Percentiles rank a stretch among this genome's conserved stretches.
phyloP scores from a whole-genome alignment of 371 early-diverging fungal genomes.

The Lichtheimia ornata region DNA sequence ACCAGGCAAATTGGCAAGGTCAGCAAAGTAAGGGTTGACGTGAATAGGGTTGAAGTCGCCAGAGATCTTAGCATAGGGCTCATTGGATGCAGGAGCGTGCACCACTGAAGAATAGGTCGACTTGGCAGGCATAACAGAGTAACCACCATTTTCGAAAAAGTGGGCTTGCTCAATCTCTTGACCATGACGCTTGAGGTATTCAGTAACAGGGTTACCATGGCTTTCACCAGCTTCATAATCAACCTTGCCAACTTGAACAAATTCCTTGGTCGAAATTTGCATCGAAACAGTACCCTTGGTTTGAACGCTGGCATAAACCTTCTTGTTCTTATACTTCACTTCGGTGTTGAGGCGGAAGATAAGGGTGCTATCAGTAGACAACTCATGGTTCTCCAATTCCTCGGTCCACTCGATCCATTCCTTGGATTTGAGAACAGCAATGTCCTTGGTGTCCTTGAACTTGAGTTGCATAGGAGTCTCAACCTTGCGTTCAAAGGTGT shows the following conservation, averaged over 20 bases:
- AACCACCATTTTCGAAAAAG: slow-evolving; percentile 87
- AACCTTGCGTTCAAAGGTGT: slow-evolving; percentile 81
- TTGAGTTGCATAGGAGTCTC: slow-evolving; percentile 86
- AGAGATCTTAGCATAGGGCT: slow-evolving; percentile 86
- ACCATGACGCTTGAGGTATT: slow-evolving; percentile 80
- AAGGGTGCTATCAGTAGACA: slow-evolving; percentile 73
- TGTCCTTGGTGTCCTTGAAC: slow-evolving; percentile 76
- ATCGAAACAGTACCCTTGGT: slow-evolving; percentile 83
- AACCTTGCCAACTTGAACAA: slow-evolving; percentile 83
- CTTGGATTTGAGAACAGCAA: slow-evolving; percentile 89
- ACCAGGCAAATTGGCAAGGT: slow-evolving; percentile 88
- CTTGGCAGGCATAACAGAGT: slow-evolving; percentile 88
- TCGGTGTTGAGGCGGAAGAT: slow-evolving; percentile 85
- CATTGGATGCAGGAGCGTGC: slow-evolving; percentile 80
- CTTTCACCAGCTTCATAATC: slow-evolving; percentile 75
- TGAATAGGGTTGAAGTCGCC: slow-evolving; percentile 96
- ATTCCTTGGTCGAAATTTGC: slow-evolving; percentile 84
- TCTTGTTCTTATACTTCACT: slow-evolving; percentile 77
- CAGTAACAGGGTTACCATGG: slow-evolving; percentile 81
- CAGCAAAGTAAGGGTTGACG: slow-evolving; percentile 95
- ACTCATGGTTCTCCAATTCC: slow-evolving; percentile 60
- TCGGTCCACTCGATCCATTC: slow-evolving; percentile 85
- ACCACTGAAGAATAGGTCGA: slow-evolving; percentile 84
- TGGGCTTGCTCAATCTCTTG: slow-evolving; percentile 81
- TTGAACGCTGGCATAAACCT: slow-evolving; percentile 65